Evolutionary conservation across 2,329 filamentous ascomycete genomes (phyloP).

Genomic region (Sporothrix curviconia): DNA sequence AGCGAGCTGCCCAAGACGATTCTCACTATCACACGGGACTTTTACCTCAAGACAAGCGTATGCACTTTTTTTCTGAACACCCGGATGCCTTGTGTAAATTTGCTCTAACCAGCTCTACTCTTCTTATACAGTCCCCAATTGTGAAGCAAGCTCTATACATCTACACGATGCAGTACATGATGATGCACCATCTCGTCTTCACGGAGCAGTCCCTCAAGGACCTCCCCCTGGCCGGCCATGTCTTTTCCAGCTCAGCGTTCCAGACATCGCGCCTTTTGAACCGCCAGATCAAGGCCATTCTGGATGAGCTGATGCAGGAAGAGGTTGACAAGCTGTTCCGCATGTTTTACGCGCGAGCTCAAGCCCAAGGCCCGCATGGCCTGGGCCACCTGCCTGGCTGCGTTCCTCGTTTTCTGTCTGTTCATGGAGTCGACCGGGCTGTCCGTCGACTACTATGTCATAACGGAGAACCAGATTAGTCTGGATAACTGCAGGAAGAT

Average conservation of each 20-base stretch:
- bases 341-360: slow-evolving; percentile 44
- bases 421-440: slow-evolving; percentile 54
- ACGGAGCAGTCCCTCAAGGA: slow-evolving; percentile 37
- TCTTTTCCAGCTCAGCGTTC: slow-evolving; percentile 38
- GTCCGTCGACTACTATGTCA: slow-evolving; percentile 45
- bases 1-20: slow-evolving; percentile 42
- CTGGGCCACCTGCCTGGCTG: slow-evolving; percentile 51
- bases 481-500: slow-evolving; percentile 33
- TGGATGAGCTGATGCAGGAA: slow-evolving; percentile 48
- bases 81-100: too few relatives aligned
- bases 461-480: slow-evolving; percentile 45
- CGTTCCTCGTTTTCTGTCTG: slow-evolving; percentile 50
- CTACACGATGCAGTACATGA: slow-evolving; percentile 52
- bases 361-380: slow-evolving; percentile 47
- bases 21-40: slow-evolving; percentile 42
- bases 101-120: background rate
- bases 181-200: slow-evolving; percentile 49
- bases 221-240: slow-evolving; percentile 36
- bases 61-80: too few relatives aligned
- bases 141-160: slow-evolving; percentile 48
- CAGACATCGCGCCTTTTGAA: slow-evolving; percentile 49
- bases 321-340: slow-evolving; percentile 48
- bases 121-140: slow-evolving; percentile 35
- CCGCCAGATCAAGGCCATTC: slow-evolving; percentile 50
- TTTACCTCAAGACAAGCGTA: slow-evolving; percentile 39